phyloP scores from a whole-genome alignment of 1,284 basidiomycete genomes.

The Malassezia psittaci region DNA sequence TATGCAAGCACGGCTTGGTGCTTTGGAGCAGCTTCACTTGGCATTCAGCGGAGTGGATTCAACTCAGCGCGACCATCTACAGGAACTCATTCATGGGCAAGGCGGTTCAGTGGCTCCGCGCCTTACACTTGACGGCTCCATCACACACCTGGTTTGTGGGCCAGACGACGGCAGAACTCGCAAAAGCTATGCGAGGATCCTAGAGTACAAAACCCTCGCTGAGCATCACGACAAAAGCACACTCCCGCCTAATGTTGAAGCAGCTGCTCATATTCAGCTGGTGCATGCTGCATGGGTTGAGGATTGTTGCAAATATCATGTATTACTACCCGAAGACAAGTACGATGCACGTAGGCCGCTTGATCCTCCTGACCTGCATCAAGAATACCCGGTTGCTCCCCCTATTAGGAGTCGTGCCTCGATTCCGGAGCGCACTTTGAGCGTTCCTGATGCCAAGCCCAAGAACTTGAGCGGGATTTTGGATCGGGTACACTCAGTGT shows the following conservation, averaged over 20 bases:
- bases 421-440: conserved; percentile 1
- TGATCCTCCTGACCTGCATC: background rate
- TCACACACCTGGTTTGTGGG: conserved; percentile 48
- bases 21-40: conserved; percentile 59
- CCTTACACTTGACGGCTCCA: conserved; percentile 42
- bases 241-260: conserved; percentile 8
- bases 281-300: conserved; percentile 80
- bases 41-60: conserved; percentile 15
- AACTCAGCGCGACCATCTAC: conserved; percentile 14
- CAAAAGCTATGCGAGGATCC: conserved; percentile 21
- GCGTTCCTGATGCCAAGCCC: background rate
- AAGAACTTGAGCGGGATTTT: background rate
- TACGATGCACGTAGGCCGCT: conserved; percentile 23
- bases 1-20: conserved; percentile 55
- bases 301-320: conserved; percentile 63
- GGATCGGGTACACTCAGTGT: background rate
- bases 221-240: background rate
- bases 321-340: conserved; percentile 41
- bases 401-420: background rate
- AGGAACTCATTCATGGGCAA: conserved; percentile 16
- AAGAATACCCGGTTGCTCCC: too few species aligned
- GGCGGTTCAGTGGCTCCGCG: conserved; percentile 20
- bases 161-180: conserved; percentile 54
- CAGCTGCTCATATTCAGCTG: conserved; percentile 58
- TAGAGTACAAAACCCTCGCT: conserved; percentile 16